Conservation (phyloP, 2,329 filamentous ascomycete species). For the Ceratocystis huliohia region DNA sequence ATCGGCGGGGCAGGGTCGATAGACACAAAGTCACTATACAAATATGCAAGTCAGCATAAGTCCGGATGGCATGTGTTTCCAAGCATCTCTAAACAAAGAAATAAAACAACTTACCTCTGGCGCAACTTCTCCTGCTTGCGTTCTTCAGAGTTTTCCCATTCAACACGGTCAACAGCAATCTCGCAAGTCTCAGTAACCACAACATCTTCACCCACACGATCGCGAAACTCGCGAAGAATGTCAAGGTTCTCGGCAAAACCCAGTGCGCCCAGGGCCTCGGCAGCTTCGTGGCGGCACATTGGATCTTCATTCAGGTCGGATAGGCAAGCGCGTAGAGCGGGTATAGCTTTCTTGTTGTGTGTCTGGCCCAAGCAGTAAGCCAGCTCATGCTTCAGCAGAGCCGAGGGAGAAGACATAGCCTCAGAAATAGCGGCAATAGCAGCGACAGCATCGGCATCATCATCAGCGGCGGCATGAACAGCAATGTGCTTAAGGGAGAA, state of each 20-base stretch:
- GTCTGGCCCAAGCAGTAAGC: slow-evolving; percentile 95
- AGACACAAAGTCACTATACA: slow-evolving; percentile 73
- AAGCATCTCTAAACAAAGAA: not conserved
- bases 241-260: slow-evolving; percentile 62
- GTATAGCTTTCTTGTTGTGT: slow-evolving; percentile 59
- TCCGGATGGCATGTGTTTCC: slow-evolving; percentile 20
- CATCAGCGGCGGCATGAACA: slow-evolving; percentile 53
- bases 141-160: slow-evolving; percentile 75
- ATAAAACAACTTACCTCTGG: slow-evolving; percentile 49
- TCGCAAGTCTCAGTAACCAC: slow-evolving; percentile 93
- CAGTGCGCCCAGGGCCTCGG: slow-evolving; percentile 83
- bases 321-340: slow-evolving; percentile 60
- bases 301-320: slow-evolving; percentile 70
- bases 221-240: slow-evolving; percentile 58
- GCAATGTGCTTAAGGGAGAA: slow-evolving; percentile 96
- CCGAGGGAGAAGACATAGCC: slow-evolving; percentile 71
- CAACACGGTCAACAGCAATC: slow-evolving; percentile 84
- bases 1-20: slow-evolving; percentile 90
- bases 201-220: slow-evolving; percentile 61
- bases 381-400: slow-evolving; percentile 87
- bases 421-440: slow-evolving; percentile 75
- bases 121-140: slow-evolving; percentile 64
- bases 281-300: slow-evolving; percentile 94
- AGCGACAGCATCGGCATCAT: slow-evolving; percentile 41
- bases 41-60: slow-evolving; percentile 25